A percentile compares a stretch with the other conserved stretches of the same genome.
Evolutionary conservation across 1,139 yeast genomes (phyloP).

Genomic region (Debaryomyces sp.): DNA sequence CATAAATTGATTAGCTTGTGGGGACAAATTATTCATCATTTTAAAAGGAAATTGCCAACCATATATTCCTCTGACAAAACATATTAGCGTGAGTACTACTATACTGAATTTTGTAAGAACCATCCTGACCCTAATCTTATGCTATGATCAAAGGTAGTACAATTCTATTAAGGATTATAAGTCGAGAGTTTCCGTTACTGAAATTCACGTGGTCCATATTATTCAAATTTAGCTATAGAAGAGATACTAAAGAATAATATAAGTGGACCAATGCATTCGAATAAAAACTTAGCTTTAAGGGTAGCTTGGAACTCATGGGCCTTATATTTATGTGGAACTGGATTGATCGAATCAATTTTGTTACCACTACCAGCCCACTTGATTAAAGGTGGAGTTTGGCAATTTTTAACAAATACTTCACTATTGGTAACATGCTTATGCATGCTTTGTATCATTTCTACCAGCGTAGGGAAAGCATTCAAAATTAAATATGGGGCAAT

Average conservation of each 20-base stretch:
- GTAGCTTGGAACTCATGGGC: background rate
- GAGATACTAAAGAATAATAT: background rate
- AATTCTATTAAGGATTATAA: background rate
- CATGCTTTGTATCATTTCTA: background rate
- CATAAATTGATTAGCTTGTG: background rate
- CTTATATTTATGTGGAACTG: background rate
- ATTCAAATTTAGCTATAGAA: background rate
- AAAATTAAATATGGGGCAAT: background rate
- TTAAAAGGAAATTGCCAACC: constrained; percentile 4
- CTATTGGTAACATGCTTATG: constrained; percentile 1
- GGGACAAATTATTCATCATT: background rate
- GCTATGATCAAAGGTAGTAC: background rate
- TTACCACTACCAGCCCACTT: constrained; percentile 49
- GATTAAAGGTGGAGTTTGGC: constrained; percentile 62
- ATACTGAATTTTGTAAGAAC: background rate
- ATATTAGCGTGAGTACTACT: background rate
- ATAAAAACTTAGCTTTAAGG: background rate
- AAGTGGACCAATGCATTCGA: background rate
- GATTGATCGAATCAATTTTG: background rate
- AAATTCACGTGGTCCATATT: background rate
- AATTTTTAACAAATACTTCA: constrained; percentile 67
- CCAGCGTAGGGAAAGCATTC: background rate
- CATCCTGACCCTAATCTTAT: background rate
- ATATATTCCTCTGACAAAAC: background rate
- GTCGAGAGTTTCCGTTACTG: background rate